Base-by-base conservation (phyloP, 75 land plant species). In the Cunninghamia lanceolata region DNA sequence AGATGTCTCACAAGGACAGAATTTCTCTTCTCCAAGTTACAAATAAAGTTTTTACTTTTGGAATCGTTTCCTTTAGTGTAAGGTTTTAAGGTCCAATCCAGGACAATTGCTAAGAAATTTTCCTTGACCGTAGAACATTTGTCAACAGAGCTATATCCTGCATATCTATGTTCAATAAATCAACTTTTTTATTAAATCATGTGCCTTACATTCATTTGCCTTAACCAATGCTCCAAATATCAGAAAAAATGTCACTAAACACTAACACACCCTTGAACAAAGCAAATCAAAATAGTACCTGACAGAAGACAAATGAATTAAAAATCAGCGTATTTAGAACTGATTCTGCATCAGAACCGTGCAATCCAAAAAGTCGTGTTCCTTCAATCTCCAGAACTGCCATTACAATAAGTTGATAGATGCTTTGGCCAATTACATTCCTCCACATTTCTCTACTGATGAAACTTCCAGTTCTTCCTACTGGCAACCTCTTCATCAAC, bases 251-350 rank as follows among this genome's bases (percentile, higher is more conserved):
- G 14, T 71, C 25, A 71, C 11, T 71, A 1, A 73, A 34, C 36
- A 34, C 75, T 73, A 32, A 11, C 36, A 34, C 10, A 32, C 3
- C 36, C 16, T 73, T 34, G 16, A 73, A 73, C 15, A 32, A 73
- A 73, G 36, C 75, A 73, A 34, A 13, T 32, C 14, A 73, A 70
- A 34, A 34, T 73, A 73, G 4, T 88, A 95, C 98, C 96, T 96
- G 98, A 88, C 95, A 96, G 68, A 96, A 96, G 9, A 96, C 98
- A 88, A 96, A 96, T 21, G 98, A 68, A 84, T 96, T 96, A 92
- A 96, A 96, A 66, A 96, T 93, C 82, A 96, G 85, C 3, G 96
- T 96, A 10, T 91, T 91, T 59, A 90, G 87, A 70, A 92, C 87
- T n/a, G 0, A 42, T 16, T 80, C 50, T 14, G 89, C 86, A 86